Evolutionary conservation across 2,329 filamentous ascomycete genomes (phyloP), one percentile per base, ranked within the genome.

Genomic region (Trichoderma oligosporum): DNA sequence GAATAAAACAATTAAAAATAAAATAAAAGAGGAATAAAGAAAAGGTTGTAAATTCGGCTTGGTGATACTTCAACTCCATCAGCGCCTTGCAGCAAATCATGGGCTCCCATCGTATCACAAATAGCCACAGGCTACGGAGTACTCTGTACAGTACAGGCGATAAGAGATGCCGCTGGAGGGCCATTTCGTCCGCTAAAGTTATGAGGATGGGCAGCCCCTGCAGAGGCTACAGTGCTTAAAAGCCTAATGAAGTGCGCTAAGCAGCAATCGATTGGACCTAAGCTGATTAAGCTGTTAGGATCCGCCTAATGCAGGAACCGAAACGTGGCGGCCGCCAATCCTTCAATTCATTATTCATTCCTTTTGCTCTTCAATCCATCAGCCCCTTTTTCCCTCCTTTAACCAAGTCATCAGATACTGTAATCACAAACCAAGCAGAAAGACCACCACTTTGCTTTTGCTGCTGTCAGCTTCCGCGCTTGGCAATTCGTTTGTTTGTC

Each of bases 261-360:
- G 35, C 38, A 38, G 22, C 16, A n/a, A 46, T 8, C 31, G 45
- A 58, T 18, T 18, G 38, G 46, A 41, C n/a, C n/a, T 31, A 49
- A 49, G 54, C 54, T 35, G 38, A 22, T 41, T 44, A 31, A n/a
- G n/a, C n/a, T n/a, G 48, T 31, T 9, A 27, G 18, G 14, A 35
- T 24, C 24, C 22, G 31, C 18, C 52, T 44, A 52, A 45, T 47
- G 48, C 56, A 58, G 35, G 48, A 53, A 53, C 56, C 56, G 56
- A 54, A 58, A 58, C 56, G 18, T 35, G 47, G 47, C 41, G 54
- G 44, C 41, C 22, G 14, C 27, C 24, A 24, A 14, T 3, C 8
- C 20, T 12, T n/a, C 11, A 25, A 4, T 20, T 3, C 31, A 31
- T 18, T 27, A 22, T 38, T 18, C 46, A 12, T 12, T 39, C 20